These are phyloP conservation scores for Solanum chilense DNA, from an alignment of 257 asterid species.

Conservation along the genomic window DNA sequence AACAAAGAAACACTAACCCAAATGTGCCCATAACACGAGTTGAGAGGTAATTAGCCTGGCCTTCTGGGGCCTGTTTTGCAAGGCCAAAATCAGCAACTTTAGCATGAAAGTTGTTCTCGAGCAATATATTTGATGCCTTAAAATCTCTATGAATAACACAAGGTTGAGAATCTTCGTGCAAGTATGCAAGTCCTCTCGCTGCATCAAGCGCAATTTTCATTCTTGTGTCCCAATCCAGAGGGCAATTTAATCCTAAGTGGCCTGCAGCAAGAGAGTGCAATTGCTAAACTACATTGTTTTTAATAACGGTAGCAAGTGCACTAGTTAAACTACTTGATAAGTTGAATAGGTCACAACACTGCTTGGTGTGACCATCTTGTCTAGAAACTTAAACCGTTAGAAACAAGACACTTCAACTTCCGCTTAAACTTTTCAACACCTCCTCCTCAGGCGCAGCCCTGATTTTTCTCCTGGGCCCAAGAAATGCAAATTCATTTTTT, in stretches of 20 bases:
- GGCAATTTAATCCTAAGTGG: slow-evolving; percentile 84
- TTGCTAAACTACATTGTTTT: not conserved
- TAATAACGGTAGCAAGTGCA: not conserved
- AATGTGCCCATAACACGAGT: slow-evolving; percentile 99
- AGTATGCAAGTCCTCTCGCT: slow-evolving; percentile 95
- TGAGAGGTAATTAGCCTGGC: slow-evolving; percentile 75
- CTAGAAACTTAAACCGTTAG: not conserved
- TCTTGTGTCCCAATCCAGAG: slow-evolving; percentile 94
- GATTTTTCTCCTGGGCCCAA: not conserved
- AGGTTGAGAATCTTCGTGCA: slow-evolving; percentile 98
- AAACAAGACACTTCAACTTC: not conserved
- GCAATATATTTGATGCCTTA: slow-evolving; percentile 93
- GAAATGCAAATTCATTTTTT: not conserved
- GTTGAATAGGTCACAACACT: not conserved
- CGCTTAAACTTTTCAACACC: not conserved
- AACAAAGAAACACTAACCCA: slow-evolving; percentile 48
- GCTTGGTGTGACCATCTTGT: not conserved
- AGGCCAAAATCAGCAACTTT: slow-evolving; percentile 99
- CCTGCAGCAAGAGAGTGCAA: slow-evolving; percentile 38
- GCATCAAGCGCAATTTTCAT: slow-evolving; percentile 98
- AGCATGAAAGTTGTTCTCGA: slow-evolving; percentile 82
- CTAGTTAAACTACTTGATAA: not conserved
- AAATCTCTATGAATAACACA: slow-evolving; percentile 97
- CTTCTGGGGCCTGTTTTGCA: slow-evolving; percentile 96
- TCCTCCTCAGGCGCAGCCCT: not conserved